Percentiles rank a stretch among this genome's conserved stretches.
Conservation (phyloP, 164 flowering plant genomes). For the Stephania japonica region DNA sequence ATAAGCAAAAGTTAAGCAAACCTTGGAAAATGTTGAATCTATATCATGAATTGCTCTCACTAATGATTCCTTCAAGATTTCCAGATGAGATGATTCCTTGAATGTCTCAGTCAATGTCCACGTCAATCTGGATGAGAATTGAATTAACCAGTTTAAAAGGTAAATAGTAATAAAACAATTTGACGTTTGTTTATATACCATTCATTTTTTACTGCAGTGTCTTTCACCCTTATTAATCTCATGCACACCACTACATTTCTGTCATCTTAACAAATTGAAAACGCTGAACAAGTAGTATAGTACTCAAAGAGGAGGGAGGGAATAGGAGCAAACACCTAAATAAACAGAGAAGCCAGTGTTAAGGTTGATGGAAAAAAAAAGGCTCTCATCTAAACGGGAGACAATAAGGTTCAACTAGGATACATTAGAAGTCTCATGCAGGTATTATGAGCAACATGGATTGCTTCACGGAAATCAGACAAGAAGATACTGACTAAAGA, state of each 20-base stretch:
- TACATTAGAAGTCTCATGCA: neutral
- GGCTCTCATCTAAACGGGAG: neutral
- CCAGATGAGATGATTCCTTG: constrained; percentile 68
- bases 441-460: neutral
- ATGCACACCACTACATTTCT: neutral
- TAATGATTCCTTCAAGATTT: constrained; percentile 83
- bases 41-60: constrained; percentile 82
- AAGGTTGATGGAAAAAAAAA: neutral
- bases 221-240: neutral
- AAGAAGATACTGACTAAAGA: neutral
- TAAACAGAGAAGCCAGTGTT: neutral
- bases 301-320: too few relatives aligned
- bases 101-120: constrained; percentile 33
- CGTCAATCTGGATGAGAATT: constrained; percentile 37
- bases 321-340: neutral
- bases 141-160: constrained; percentile 1
- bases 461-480: neutral
- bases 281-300: neutral
- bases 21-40: constrained; percentile 81
- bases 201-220: neutral
- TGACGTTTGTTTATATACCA: neutral
- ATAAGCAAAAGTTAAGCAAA: constrained; percentile 13
- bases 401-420: neutral
- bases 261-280: neutral
- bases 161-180: neutral